phyloP scores from a whole-genome alignment of 1,284 basidiomycete species.

The Entoloma clypeatum region DNA sequence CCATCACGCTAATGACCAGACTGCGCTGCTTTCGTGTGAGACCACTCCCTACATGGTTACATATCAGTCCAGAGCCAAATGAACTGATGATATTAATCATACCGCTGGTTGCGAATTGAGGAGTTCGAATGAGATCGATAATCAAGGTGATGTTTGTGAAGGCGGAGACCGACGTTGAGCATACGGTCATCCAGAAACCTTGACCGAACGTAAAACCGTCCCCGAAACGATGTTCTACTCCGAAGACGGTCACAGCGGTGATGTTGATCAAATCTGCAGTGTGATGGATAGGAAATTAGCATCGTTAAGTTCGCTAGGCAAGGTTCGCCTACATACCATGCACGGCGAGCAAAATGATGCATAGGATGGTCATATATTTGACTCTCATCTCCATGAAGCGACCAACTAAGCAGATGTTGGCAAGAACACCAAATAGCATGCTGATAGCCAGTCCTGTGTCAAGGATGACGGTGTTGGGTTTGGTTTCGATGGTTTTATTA shows the following conservation, averaged over 20 bases:
- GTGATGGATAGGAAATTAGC: not conserved
- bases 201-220: constrained; percentile 72
- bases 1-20: constrained; percentile 73
- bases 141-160: constrained; percentile 71
- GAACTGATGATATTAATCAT: constrained; percentile 17
- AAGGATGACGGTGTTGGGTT: constrained; percentile 55
- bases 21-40: constrained; percentile 78
- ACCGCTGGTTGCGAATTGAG: constrained; percentile 69
- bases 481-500: constrained; percentile 43
- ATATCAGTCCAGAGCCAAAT: not conserved
- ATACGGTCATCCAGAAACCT: constrained; percentile 80
- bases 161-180: constrained; percentile 67
- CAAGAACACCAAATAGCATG: constrained; percentile 63
- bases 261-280: constrained; percentile 68
- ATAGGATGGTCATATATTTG: constrained; percentile 58
- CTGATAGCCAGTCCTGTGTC: constrained; percentile 65
- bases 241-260: constrained; percentile 59
- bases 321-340: constrained; percentile 50
- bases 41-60: constrained; percentile 58
- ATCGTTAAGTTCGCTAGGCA: not conserved
- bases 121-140: constrained; percentile 55
- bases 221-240: constrained; percentile 57
- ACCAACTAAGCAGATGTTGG: constrained; percentile 64
- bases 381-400: constrained; percentile 72
- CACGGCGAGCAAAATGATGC: constrained; percentile 58